These are phyloP conservation scores for Funneliformis geosporum DNA, from an alignment of 192 early-diverging fungal species.

Conservation along the genomic window DNA sequence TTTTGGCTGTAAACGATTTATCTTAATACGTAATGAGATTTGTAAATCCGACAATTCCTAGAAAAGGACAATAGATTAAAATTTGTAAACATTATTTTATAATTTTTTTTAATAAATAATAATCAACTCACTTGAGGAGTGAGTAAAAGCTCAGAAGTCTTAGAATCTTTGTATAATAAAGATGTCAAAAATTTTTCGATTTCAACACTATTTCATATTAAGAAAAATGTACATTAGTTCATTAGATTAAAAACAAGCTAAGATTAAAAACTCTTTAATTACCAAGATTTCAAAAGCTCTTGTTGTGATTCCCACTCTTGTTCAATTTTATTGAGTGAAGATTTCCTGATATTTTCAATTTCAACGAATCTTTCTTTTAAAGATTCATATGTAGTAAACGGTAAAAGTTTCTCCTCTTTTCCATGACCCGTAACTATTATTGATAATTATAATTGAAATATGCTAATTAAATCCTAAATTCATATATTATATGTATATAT, in stretches of 20 bases:
- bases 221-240: neutral
- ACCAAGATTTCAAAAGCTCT: slow-evolving; percentile 18
- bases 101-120: neutral
- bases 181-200: neutral
- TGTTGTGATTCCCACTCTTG: slow-evolving; percentile 16
- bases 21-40: slow-evolving; percentile 1
- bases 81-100: neutral
- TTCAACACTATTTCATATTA: neutral
- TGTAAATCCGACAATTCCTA: slow-evolving; percentile 30
- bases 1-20: slow-evolving; percentile 3
- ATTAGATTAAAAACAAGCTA: neutral
- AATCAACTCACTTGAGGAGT: slow-evolving; percentile 13
- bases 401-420: neutral
- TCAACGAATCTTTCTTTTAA: slow-evolving; percentile 14
- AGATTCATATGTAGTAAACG: slow-evolving; percentile 17
- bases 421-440: neutral
- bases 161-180: slow-evolving; percentile 16
- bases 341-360: neutral
- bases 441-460: neutral
- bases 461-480: neutral
- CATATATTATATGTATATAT: neutral
- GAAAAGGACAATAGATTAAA: neutral
- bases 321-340: neutral
- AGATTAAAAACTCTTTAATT: neutral
- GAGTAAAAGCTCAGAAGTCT: slow-evolving; percentile 17